Base-by-base conservation (phyloP, 2,329 filamentous ascomycete species). In the Incumbomyces delicatus region DNA sequence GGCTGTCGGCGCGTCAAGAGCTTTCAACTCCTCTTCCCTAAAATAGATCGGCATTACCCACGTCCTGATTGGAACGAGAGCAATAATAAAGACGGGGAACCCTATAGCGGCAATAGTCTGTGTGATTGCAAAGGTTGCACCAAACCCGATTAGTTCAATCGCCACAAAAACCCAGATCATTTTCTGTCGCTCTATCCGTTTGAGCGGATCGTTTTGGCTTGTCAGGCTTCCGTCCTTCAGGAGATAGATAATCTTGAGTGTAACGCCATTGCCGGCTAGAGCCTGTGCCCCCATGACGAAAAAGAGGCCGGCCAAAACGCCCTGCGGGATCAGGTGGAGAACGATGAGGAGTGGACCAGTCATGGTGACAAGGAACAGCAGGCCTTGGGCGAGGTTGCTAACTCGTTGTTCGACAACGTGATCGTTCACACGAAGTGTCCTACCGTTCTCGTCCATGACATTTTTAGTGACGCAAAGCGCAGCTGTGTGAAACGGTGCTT, bases 61-160 rank as follows among this genome's bases (percentile, higher is more conserved):
- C 1, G 80, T 76, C 7, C 84, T 74, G 2, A 81, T 64, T 0
- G 84, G 84, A 18, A 87, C 80, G 4, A 87, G 69, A 13, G 78
- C 63, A 40, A 87, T 65, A 58, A 88, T 87, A 53, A 87, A 76
- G 31, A 87, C 73, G 7, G 85, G 85, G 55, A 89, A 90, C 0
- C 85, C 85, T 10, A 90, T 85, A 2, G 85, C 85, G 2, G 85
- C 85, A 41, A 89, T 82, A 0, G 85, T 89, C 66, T 90, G 81
- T 0, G 85, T 88, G 57, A 89, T 85, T 49, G 85, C 85, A 61
- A 90, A 88, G 12, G 85, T 90, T 17, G 81, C 84, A 2, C 73
- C 85, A 56, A 89, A 88, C 0, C 78, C 83, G 36, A 81, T 18
- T 3, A 89, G 65, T 63, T 88, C 80, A 30, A 87, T 64, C 6